phyloP scores from a whole-genome alignment of 1,284 basidiomycete genomes.

The Vanrija sp. region DNA sequence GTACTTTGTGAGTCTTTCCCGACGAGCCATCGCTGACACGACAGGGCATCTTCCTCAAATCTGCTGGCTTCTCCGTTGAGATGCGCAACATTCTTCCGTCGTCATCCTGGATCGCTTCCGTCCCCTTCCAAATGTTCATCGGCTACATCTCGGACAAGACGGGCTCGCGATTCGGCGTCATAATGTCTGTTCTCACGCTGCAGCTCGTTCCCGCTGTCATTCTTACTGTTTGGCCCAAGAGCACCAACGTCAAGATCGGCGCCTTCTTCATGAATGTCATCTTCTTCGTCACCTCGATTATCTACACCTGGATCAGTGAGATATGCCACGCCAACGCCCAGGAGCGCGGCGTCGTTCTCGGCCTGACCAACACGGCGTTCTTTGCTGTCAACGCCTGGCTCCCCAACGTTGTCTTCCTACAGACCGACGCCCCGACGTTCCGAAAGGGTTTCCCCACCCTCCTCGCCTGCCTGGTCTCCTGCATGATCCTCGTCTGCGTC shows the following conservation, averaged over 20 bases:
- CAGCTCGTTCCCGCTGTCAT: background rate
- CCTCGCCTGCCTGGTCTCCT: background rate
- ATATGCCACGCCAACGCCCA: constrained; percentile 10
- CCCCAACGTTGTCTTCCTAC: constrained; percentile 20
- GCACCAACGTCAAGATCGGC: background rate
- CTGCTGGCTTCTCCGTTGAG: constrained; percentile 10
- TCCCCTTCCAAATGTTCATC: constrained; percentile 7
- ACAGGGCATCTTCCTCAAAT: constrained; percentile 13
- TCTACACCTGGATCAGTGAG: constrained; percentile 13
- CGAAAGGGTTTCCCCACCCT: constrained; percentile 20
- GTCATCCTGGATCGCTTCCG: constrained; percentile 2
- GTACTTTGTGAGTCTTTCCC: constrained; percentile 4
- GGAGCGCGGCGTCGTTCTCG: constrained; percentile 12
- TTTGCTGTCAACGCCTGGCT: constrained; percentile 22
- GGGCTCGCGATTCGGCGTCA: constrained; percentile 2
- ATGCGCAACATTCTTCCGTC: constrained; percentile 17
- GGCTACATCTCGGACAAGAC: constrained; percentile 13
- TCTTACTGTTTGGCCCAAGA: constrained; percentile 10
- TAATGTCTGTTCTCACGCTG: background rate
- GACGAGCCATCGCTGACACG: too few species aligned
- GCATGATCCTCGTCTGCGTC: too few species aligned
- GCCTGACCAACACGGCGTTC: constrained; percentile 13
- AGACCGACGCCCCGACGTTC: constrained; percentile 21
- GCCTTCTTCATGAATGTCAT: background rate
- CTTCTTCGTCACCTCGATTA: constrained; percentile 7